These are phyloP conservation scores for Gossypium mustelinum DNA, from an alignment of 345 rosid species.

Conservation along the genomic window DNA sequence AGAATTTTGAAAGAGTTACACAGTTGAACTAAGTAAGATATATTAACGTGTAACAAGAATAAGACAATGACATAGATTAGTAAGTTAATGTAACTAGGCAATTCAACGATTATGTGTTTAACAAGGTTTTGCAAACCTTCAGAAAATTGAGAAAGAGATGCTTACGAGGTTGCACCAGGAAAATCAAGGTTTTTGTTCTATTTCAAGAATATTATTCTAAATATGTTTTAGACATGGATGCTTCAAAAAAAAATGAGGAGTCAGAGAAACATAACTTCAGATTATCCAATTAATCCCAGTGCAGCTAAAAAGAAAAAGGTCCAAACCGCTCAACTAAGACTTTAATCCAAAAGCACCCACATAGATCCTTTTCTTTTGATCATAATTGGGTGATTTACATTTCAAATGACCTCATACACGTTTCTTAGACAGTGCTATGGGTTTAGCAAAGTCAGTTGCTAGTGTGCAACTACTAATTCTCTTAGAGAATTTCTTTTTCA, in stretches of 20 bases:
- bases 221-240: background rate
- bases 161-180: background rate
- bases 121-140: background rate
- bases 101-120: background rate
- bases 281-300: background rate
- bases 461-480: background rate
- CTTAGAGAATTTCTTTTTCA: background rate
- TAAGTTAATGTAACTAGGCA: background rate
- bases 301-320: background rate
- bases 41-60: background rate
- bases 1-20: background rate
- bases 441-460: background rate
- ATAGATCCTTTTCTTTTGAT: background rate
- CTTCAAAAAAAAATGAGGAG: background rate
- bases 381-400: background rate
- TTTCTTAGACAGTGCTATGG: background rate
- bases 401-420: background rate
- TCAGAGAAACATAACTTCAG: background rate
- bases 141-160: background rate
- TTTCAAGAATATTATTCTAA: slow-evolving; percentile 3
- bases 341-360: background rate
- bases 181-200: background rate
- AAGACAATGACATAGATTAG: background rate
- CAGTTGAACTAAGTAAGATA: background rate
- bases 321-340: background rate